phyloP scores from a whole-genome alignment of 495 filamentous ascomycete genomes.

The Annulohypoxylon nitens region DNA sequence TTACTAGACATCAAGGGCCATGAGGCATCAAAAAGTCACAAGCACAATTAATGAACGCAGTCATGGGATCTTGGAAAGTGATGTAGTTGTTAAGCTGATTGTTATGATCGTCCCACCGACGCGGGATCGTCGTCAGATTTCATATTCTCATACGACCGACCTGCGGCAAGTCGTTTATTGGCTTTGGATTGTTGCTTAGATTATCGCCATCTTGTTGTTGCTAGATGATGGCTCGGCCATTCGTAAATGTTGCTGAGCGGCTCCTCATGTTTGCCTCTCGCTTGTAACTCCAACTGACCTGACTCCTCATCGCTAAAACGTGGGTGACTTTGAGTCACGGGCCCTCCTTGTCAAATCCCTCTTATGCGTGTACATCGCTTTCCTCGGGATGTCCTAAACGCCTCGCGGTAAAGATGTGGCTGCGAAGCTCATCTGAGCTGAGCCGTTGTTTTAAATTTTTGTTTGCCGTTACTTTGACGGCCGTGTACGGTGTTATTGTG shows the following conservation, averaged over 20 bases:
- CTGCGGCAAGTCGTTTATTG: conserved; percentile 13
- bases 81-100: conserved; percentile 9
- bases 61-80: conserved; percentile 5
- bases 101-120: conserved; percentile 18
- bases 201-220: conserved; percentile 5
- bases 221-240: neutral
- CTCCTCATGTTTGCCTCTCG: conserved; percentile 4
- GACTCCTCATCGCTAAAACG: conserved; percentile 12
- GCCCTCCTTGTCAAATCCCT: neutral
- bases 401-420: conserved; percentile 3
- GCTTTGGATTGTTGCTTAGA: conserved; percentile 18
- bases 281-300: conserved; percentile 9
- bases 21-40: neutral
- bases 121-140: conserved; percentile 25
- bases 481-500: conserved; percentile 14
- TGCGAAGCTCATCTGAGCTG: conserved; percentile 10
- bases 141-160: conserved; percentile 38
- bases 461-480: neutral
- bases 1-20: neutral
- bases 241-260: conserved; percentile 4
- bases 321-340: conserved; percentile 2
- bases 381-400: conserved; percentile 15
- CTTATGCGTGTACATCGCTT: conserved; percentile 13
- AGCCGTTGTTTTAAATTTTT: conserved; percentile 11
- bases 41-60: neutral